Evolutionary conservation across 805 yeast species (phyloP), one percentile per base, ranked within the genome.

Genomic region (Yamadazyma olivae): DNA sequence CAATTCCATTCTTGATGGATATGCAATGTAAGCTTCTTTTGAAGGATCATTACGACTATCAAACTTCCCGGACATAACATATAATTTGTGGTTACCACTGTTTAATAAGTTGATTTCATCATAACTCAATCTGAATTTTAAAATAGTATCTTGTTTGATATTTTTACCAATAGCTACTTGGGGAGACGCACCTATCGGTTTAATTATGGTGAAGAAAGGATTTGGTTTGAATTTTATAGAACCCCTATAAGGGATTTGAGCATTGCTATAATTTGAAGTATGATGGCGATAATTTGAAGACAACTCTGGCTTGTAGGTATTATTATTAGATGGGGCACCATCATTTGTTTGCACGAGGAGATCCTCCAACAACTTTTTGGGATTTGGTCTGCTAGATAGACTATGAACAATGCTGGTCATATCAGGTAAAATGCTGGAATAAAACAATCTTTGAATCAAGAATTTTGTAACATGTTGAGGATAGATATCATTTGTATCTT

Each of bases 1-100:
- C 3, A 90, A 63, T 50, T 84, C 95, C 30, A 81, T 62, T 4
- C 86, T 87, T 18, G 62, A 66, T 0, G 98, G 97, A 48, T 78
- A 90, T 46, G 75, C 77, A 7, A 87, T 23, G 5, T 17, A 22
- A 17, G 26, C 23, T 9, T 6, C 17, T 25, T 13, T 25, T n/a
- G n/a, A n/a, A n/a, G n/a, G n/a, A 20, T 20, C 23, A 20, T 10
- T 20, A 7, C 10, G 7, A 20, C 23, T 10, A 20, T n/a, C 20
- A 12, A 14, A 16, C 16, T 33, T 33, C 6, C 36, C 36, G 4
- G 25, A 21, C 5, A 33, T 4, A 16, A 33, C 5, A 17, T 20
- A 27, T 27, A 27, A 7, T 16, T 15, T 27, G 7, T 14, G 7
- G 6, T 12, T 16, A 13, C 18, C 18, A 6, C 6, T 13, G 8